These are phyloP conservation scores for Ophiostoma himal-ulmi DNA, from an alignment of 2,329 filamentous ascomycete genomes.

Conservation along the genomic window DNA sequence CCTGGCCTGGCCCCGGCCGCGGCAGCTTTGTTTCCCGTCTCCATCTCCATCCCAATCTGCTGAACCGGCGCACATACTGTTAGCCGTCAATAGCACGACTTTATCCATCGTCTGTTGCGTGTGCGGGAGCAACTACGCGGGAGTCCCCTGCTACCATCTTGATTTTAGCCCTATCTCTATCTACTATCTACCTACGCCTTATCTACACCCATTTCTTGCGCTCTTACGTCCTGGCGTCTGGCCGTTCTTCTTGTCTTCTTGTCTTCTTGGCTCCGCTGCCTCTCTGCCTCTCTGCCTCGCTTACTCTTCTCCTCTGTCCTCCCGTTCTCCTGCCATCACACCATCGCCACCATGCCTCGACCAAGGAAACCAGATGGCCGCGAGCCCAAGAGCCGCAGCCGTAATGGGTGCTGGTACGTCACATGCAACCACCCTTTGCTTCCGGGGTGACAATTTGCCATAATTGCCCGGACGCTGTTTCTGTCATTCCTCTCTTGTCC, in stretches of 20 bases:
- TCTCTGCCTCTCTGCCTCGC: too few relatives aligned
- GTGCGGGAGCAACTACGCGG: not conserved
- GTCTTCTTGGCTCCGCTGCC: not conserved
- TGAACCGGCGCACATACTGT: not conserved
- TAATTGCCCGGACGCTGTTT: not conserved
- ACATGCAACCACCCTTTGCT: not conserved
- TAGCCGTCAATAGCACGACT: not conserved
- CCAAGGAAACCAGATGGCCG: conserved; percentile 58
- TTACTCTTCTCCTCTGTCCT: not conserved
- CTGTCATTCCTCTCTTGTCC: not conserved
- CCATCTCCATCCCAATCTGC: not conserved
- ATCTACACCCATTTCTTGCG: not conserved
- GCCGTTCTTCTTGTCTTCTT: not conserved
- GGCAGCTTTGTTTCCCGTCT: conserved; percentile 10
- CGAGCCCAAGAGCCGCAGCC: conserved; percentile 60
- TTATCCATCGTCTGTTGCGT: not conserved
- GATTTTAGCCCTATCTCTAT: conserved; percentile 6
- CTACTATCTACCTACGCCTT: conserved; percentile 3
- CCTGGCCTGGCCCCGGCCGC: conserved; percentile 23
- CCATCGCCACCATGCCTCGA: conserved; percentile 49
- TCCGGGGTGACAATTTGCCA: not conserved
- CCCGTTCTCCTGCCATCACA: not conserved
- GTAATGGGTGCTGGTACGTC: conserved; percentile 62
- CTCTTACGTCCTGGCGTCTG: not conserved
- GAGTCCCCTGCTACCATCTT: not conserved